Evolutionary conservation across 805 yeast genomes (phyloP).

Genomic region (Suhomyces canberraensis): DNA sequence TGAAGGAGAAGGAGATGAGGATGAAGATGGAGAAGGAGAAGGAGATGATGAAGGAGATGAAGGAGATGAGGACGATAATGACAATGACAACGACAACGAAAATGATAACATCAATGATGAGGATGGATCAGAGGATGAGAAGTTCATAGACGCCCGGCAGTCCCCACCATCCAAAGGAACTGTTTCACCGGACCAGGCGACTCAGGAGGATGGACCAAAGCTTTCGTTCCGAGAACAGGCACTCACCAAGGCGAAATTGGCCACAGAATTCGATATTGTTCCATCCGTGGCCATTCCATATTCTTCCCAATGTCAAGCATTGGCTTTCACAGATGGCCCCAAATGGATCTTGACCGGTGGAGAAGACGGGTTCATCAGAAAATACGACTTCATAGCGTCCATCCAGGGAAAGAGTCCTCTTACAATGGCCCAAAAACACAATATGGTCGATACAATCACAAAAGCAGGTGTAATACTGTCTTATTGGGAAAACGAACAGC

Average conservation of each 20-base stretch:
- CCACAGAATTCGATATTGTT: constrained; percentile 62
- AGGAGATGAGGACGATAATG: constrained; percentile 14
- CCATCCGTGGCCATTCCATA: constrained; percentile 91
- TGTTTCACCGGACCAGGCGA: neutral
- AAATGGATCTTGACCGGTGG: constrained; percentile 93
- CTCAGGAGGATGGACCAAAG: constrained; percentile 5
- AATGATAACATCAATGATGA: constrained; percentile 11
- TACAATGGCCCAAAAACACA: constrained; percentile 89
- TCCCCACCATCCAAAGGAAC: constrained; percentile 1
- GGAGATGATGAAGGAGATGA: constrained; percentile 12
- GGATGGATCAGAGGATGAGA: constrained; percentile 13
- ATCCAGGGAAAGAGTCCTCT: constrained; percentile 83
- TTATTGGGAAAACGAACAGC: constrained; percentile 97
- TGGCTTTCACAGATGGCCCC: constrained; percentile 75
- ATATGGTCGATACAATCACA: constrained; percentile 77
- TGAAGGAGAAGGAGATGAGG: constrained; percentile 18
- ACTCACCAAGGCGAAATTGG: constrained; percentile 44
- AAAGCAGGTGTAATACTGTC: constrained; percentile 80
- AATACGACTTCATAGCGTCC: constrained; percentile 81
- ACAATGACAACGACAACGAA: constrained; percentile 17
- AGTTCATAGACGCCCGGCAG: constrained; percentile 9
- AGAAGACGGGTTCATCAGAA: constrained; percentile 89
- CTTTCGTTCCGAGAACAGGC: constrained; percentile 24
- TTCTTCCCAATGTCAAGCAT: constrained; percentile 69
- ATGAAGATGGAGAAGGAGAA: constrained; percentile 19